Percentiles rank a stretch among this genome's conserved stretches.
Evolutionary conservation across 106 monocot genomes (phyloP).

Genomic region (Xerophyta viscosa): DNA sequence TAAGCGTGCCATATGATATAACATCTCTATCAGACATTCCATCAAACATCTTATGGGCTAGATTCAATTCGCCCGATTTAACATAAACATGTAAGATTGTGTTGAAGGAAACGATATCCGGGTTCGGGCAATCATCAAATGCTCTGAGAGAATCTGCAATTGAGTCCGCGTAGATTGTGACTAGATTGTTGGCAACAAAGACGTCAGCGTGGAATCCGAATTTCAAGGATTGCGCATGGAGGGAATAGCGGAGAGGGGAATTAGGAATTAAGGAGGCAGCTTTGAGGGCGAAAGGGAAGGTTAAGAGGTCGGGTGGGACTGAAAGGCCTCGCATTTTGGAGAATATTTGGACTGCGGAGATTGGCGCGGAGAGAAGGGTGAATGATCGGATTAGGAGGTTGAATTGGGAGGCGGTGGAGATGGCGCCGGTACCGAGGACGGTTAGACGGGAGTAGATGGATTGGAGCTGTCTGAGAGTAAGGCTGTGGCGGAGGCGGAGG

Average conservation of each 20-base stretch:
- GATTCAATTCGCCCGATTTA: constrained; percentile 7
- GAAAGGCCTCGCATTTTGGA: constrained; percentile 20
- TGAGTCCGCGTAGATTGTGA: constrained; percentile 26
- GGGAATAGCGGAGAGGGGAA: constrained; percentile 8
- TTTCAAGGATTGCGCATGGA: constrained; percentile 26
- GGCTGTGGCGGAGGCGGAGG: constrained; percentile 2
- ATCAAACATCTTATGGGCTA: constrained; percentile 37
- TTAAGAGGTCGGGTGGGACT: constrained; percentile 35
- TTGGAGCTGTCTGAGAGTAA: constrained; percentile 14
- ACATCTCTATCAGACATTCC: constrained; percentile 35
- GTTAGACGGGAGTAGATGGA: constrained; percentile 24
- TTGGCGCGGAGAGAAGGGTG: constrained; percentile 19
- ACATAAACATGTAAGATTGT: constrained; percentile 30
- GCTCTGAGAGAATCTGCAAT: constrained; percentile 14
- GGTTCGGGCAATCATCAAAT: constrained; percentile 8
- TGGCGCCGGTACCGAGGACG: too few species aligned
- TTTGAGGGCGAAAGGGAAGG: constrained; percentile 45
- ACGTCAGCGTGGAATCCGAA: constrained; percentile 18
- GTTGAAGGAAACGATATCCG: constrained; percentile 43
- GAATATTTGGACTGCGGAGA: constrained; percentile 19
- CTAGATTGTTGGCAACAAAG: constrained; percentile 32
- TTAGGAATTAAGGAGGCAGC: constrained; percentile 18
- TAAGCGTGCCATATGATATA: constrained; percentile 48
- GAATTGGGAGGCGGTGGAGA: constrained; percentile 28
- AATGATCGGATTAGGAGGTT: constrained; percentile 32